Evolutionary conservation across 2,329 filamentous ascomycete genomes (phyloP).

Genomic region (Sporothrix variecibatus): DNA sequence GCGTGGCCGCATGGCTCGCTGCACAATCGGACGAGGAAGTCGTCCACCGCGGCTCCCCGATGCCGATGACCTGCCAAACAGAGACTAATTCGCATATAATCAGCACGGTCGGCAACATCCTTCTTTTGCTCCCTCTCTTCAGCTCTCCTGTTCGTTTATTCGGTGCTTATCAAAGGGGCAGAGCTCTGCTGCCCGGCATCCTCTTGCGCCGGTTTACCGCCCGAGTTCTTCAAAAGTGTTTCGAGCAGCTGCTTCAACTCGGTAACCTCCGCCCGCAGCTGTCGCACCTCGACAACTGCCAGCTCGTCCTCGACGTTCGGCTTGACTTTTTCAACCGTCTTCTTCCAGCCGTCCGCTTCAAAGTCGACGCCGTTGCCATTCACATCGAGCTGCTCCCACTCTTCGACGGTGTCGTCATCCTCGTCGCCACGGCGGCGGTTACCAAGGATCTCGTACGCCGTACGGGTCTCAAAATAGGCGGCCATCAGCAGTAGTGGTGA

Average conservation of each 20-base stretch:
- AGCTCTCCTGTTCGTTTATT: background rate
- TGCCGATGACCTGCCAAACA: slow-evolving; percentile 4
- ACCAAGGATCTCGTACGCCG: slow-evolving; percentile 65
- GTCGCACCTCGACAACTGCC: slow-evolving; percentile 68
- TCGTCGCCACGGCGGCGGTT: slow-evolving; percentile 81
- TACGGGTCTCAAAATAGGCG: slow-evolving; percentile 68
- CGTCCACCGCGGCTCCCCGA: background rate
- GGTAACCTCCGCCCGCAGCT: slow-evolving; percentile 59
- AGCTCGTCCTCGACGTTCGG: slow-evolving; percentile 81
- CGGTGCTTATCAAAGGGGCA: background rate
- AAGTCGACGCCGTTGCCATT: slow-evolving; percentile 78
- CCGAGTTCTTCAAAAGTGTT: slow-evolving; percentile 23
- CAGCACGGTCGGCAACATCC: background rate
- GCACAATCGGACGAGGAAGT: background rate
- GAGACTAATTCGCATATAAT: background rate
- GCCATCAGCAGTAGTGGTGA: slow-evolving; percentile 79
- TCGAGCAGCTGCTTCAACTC: slow-evolving; percentile 55
- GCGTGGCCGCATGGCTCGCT: background rate
- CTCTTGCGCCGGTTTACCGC: background rate
- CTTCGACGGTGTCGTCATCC: slow-evolving; percentile 85
- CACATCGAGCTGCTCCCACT: slow-evolving; percentile 83
- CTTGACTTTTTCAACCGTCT: slow-evolving; percentile 72
- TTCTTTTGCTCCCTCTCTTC: background rate
- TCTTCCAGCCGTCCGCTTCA: slow-evolving; percentile 81
- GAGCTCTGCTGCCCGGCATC: background rate